Base-by-base conservation (phyloP, 2,329 filamentous ascomycete species). In the Cladosporium oxysporum region DNA sequence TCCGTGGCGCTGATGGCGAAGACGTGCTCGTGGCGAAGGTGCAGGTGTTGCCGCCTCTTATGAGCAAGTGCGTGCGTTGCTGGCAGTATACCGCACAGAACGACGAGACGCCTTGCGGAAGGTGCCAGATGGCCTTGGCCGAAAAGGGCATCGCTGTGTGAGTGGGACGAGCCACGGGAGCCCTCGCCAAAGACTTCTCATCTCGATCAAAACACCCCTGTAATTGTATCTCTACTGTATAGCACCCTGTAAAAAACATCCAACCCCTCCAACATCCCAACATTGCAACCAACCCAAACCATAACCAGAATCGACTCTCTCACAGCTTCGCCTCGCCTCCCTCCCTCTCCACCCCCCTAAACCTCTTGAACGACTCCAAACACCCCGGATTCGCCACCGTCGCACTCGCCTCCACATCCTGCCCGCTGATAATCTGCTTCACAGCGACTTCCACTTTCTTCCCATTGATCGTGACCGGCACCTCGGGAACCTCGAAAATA, bases 31-130 rank as follows among this genome's bases (percentile, higher is more conserved):
- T 78, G n/a, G 68, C 67, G 23, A 65, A 28, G 12, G 59, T 64
- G 18, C 26, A 23, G 7, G 74, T 79, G 0, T 67, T 77, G 58
- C 79, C 83, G 11, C 83, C 88, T 0, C 76, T 76, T 16, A 78
- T 80, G 14, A 79, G 83, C 57, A 99, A 98, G 78, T 99, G 95
- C 76, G 84, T 87, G 0, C 84, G 95, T 60, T 99, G 95, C 79
- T 99, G 95, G 95, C 87, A 90, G 68, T 96, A 92, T 77, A 84
- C 90, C 28, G 88, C 90, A n/a, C 81, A 85, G n/a, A 79, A 79
- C 58, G 81, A 84, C 14, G 79, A 79, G 58, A 84, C 89, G 71
- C 79, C 96, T 21, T 98, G 94, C 77, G 79, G 78, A 58, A 83
- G 92, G 74, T 98, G 94, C 76, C 87, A 89, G 33, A 84, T 87